A percentile compares a stretch with the other conserved stretches of the same genome.
These are phyloP conservation scores for Porodaedalea pini DNA, from an alignment of 1,284 basidiomycete species.

Conservation along the genomic window DNA sequence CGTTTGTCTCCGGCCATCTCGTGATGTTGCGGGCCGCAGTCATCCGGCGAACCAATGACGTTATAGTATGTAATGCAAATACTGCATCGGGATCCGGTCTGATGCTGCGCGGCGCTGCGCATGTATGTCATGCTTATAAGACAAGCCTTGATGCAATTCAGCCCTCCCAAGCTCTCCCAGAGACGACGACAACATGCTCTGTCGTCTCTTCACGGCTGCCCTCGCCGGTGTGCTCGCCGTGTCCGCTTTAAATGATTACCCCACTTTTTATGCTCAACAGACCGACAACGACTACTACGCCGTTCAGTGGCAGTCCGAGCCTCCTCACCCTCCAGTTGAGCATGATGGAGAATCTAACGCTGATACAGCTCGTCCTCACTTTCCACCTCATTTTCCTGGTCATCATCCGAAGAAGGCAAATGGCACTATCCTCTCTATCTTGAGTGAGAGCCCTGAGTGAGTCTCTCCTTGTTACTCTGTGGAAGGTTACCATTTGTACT, in stretches of 20 bases:
- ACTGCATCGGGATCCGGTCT: not conserved
- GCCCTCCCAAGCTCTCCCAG: not conserved
- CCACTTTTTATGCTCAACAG: not conserved
- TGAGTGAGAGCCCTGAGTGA: conserved; percentile 7
- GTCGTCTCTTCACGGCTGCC: not conserved
- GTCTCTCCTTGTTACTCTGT: not conserved
- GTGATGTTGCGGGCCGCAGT: not conserved
- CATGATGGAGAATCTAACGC: not conserved
- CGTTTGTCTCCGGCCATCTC: not conserved
- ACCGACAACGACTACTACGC: not conserved
- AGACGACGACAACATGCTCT: conserved; percentile 2
- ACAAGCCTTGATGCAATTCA: not conserved
- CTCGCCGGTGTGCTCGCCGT: not conserved
- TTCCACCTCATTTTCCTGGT: not conserved
- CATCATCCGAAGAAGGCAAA: conserved; percentile 2
- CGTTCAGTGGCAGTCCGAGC: not conserved
- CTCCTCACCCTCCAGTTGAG: not conserved
- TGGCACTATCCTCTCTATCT: not conserved
- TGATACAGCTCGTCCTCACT: not conserved
- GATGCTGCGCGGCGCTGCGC: not conserved
- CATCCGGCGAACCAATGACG: not conserved
- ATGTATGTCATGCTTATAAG: not conserved
- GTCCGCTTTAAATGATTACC: not conserved
- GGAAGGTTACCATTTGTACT: not conserved
- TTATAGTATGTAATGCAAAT: not conserved